Conservation (phyloP, 2,329 filamentous ascomycete genomes). For the Microcera coccophila region DNA sequence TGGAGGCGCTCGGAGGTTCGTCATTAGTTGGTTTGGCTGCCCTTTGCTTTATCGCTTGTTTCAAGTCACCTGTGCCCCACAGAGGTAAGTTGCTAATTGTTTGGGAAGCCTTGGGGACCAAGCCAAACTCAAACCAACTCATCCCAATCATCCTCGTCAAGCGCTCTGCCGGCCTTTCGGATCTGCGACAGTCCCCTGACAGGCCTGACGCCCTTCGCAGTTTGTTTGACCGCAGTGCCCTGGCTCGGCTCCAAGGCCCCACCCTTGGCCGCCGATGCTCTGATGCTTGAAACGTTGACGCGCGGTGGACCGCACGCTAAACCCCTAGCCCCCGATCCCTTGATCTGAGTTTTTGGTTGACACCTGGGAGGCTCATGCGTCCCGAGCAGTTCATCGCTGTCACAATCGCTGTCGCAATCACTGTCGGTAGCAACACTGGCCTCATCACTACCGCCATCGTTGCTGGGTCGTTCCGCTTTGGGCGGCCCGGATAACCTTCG, state of each 20-base stretch:
- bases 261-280: background rate
- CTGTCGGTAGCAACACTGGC: background rate
- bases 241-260: background rate
- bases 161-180: slow-evolving; percentile 2
- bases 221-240: background rate
- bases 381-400: slow-evolving; percentile 18
- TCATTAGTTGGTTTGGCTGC: slow-evolving; percentile 4
- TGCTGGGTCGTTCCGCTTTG: background rate
- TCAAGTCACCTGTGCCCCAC: background rate
- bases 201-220: background rate
- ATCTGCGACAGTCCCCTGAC: slow-evolving; percentile 11
- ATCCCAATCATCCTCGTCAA: slow-evolving; percentile 16
- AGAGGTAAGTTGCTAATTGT: too few relatives aligned
- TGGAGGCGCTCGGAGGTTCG: background rate
- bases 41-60: background rate
- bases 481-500: background rate
- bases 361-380: background rate
- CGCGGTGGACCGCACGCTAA: background rate
- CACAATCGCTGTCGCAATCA: background rate
- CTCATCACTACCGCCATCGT: slow-evolving; percentile 10
- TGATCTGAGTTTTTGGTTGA: background rate
- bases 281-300: background rate
- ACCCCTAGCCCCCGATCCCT: background rate
- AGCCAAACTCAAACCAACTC: slow-evolving; percentile 11
- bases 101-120: background rate